Base-by-base conservation (phyloP, 1,284 basidiomycete species). In the Psilocybe mexicana region DNA sequence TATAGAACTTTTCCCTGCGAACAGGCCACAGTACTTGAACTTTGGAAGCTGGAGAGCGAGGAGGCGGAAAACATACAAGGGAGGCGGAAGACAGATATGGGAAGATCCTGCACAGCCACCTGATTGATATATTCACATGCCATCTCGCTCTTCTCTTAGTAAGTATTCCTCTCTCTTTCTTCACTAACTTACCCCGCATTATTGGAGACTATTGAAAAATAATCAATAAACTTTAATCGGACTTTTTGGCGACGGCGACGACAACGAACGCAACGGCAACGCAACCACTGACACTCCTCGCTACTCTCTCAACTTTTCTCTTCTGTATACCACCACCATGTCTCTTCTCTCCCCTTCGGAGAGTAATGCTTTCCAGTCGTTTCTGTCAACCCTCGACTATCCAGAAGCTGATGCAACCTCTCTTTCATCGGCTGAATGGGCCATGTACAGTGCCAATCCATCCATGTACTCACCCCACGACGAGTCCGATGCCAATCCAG, bases 281-380 rank as follows among this genome's bases (percentile, higher is more conserved):
- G 35, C 30, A 6, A 8, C 30, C 8, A 7, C 53, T 38, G 14
- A 44, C 3, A 42, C 33, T 2, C 26, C 23, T 38, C 25, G 10
- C 10, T 23, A 25, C 11, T 28, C 18, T 7, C 3, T 11, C 14
- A n/a, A 23, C 38, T 11, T 43, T 43, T 42, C 36, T 30, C 18
- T 18, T 18, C 24, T 28, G 12, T 52, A 46, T 24, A 23, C 25
- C 18, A n/a, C 42, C 18, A 40, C 24, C n/a, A 28, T 40, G 57
- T 68, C 68, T 35, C 66, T 73, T 59, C 67, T 72, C 58, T 69
- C 69, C 10, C 68, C 68, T 25, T 64, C 70, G 59, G 78, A 79
- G 68, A 75, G 72, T 6, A 69, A 76, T 65, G 74, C 72, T 24
- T 74, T 80, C 60, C 76, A 79, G 67, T 72, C 75, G 3, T 79